phyloP scores from a whole-genome alignment of 176 grass and related monocot species.

The Thalia dealbata region DNA sequence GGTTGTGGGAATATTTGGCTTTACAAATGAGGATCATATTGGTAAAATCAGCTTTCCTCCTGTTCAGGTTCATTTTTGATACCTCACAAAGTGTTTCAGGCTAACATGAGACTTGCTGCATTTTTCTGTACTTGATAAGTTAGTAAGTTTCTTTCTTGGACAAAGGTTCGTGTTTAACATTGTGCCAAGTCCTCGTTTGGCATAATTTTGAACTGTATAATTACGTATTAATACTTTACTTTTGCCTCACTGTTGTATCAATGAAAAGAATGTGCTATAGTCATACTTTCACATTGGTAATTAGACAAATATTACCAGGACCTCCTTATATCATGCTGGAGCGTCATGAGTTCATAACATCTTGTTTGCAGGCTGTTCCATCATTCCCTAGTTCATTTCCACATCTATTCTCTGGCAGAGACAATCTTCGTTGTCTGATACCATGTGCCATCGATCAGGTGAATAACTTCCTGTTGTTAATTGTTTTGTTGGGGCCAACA shows the following conservation, averaged over 20 bases:
- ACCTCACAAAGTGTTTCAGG: neutral
- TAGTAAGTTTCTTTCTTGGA: too few relatives aligned
- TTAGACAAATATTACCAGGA: too few relatives aligned
- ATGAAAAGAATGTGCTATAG: neutral
- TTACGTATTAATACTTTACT: neutral
- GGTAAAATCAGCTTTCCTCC: constrained; percentile 89
- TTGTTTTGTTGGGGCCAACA: neutral
- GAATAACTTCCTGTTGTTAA: neutral
- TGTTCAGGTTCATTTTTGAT: constrained; percentile 36
- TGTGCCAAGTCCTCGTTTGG: too few relatives aligned
- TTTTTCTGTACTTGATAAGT: neutral
- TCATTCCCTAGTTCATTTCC: constrained; percentile 97
- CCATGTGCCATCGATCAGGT: constrained; percentile 99
- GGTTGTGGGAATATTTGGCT: constrained; percentile 92
- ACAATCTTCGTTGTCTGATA: constrained; percentile 72
- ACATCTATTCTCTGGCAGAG: constrained; percentile 59
- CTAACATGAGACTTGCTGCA: neutral
- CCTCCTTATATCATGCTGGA: neutral
- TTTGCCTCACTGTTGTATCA: neutral
- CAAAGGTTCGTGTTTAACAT: too few relatives aligned
- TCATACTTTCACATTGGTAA: neutral
- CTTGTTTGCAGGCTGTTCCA: constrained; percentile 55
- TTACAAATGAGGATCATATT: constrained; percentile 78
- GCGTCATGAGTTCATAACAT: neutral
- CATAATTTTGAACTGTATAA: neutral